These are phyloP conservation scores for Coniochaeta prunicola DNA, from an alignment of 2,329 filamentous ascomycete genomes.

Conservation along the genomic window DNA sequence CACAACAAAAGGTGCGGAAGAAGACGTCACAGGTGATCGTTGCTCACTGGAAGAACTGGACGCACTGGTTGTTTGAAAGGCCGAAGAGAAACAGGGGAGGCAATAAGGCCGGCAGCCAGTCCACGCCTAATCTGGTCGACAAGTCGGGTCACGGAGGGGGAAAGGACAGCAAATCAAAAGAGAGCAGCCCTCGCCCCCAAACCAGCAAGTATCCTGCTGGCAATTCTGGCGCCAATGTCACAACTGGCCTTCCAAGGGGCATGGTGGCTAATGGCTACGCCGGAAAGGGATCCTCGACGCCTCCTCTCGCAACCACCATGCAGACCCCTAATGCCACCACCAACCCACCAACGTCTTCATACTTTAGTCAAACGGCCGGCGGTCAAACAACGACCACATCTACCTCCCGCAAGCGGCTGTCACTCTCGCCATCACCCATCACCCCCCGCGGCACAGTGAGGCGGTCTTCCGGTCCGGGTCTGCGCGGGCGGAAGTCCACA, in stretches of 20 bases:
- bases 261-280: constrained; percentile 44
- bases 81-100: constrained; percentile 43
- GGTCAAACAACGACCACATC: constrained; percentile 12
- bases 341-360: constrained; percentile 1
- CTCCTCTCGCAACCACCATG: not conserved
- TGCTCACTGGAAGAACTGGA: constrained; percentile 57
- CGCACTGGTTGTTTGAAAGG: constrained; percentile 55
- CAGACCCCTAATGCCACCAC: not conserved
- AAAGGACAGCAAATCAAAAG: constrained; percentile 36
- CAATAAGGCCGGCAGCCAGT: constrained; percentile 45
- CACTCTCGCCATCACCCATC: constrained; percentile 76
- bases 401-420: constrained; percentile 61
- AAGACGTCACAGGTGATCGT: constrained; percentile 53
- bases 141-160: constrained; percentile 34
- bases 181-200: constrained; percentile 50
- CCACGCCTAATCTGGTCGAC: constrained; percentile 50
- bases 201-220: constrained; percentile 48
- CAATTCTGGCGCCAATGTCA: constrained; percentile 25
- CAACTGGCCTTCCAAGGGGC: constrained; percentile 40
- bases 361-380: not conserved
- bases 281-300: constrained; percentile 19
- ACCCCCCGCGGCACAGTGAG: constrained; percentile 84
- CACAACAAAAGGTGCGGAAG: constrained; percentile 40
- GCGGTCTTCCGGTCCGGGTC: constrained; percentile 74
- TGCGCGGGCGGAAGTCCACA: constrained; percentile 89